These are phyloP conservation scores for Typha latifolia DNA, from an alignment of 176 grass and related monocot species.

Conservation along the genomic window DNA sequence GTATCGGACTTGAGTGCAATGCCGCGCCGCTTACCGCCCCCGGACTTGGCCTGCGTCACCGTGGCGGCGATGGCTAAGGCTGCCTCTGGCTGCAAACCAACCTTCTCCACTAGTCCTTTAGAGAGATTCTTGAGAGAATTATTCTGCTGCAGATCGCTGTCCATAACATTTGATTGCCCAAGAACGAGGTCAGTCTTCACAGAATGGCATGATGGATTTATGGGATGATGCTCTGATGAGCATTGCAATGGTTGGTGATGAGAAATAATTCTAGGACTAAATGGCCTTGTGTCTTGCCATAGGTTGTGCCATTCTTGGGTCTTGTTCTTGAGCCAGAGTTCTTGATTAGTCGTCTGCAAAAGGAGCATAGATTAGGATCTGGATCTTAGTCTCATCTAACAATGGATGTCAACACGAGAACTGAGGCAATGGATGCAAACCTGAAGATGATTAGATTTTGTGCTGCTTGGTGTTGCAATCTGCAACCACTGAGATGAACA, in stretches of 20 bases:
- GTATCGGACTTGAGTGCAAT: slow-evolving; percentile 20
- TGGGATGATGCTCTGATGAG: too few species aligned
- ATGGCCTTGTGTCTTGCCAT: neutral
- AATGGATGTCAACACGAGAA: neutral
- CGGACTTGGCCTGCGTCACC: slow-evolving; percentile 27
- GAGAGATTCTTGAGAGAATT: slow-evolving; percentile 25
- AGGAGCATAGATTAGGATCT: neutral
- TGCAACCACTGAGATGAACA: slow-evolving; percentile 52
- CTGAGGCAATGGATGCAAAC: slow-evolving; percentile 2
- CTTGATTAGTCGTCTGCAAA: neutral
- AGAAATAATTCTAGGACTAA: neutral
- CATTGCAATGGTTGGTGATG: too few species aligned
- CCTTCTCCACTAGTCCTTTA: slow-evolving; percentile 42
- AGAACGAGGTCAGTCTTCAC: slow-evolving; percentile 47
- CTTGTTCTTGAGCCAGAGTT: neutral
- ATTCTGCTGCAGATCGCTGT: slow-evolving; percentile 2
- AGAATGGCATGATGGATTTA: neutral
- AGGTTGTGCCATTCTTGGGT: slow-evolving; percentile 1
- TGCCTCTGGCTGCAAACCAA: slow-evolving; percentile 63
- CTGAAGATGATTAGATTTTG: slow-evolving; percentile 25
- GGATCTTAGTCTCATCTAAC: neutral
- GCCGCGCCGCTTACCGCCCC: slow-evolving; percentile 16
- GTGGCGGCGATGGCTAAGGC: slow-evolving; percentile 26
- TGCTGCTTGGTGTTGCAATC: slow-evolving; percentile 33
- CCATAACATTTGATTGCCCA: slow-evolving; percentile 7